Percentiles rank a stretch among this genome's conserved stretches.
phyloP scores from a whole-genome alignment of 108 stramenopile genomes.

The Asterionellopsis glacialis region DNA sequence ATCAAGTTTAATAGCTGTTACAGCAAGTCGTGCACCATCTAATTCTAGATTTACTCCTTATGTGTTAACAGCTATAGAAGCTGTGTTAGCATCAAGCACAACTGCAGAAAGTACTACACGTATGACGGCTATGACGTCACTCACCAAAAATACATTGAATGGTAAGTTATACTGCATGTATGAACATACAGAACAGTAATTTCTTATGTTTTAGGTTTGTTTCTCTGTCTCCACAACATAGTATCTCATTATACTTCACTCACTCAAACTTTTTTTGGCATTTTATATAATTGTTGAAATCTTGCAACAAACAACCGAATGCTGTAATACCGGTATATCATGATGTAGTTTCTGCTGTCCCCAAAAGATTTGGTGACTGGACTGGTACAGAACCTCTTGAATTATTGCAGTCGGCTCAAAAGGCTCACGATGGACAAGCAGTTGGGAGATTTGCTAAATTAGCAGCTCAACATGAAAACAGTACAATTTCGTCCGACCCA shows the following conservation, averaged over 20 bases:
- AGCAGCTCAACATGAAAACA: conserved; percentile 4
- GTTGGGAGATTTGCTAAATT: conserved; percentile 11
- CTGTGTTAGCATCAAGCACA: conserved; percentile 4
- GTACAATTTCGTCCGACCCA: conserved; percentile 1
- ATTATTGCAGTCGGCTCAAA: conserved; percentile 9
- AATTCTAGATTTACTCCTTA: conserved; percentile 8
- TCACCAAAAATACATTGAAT: too few relatives aligned
- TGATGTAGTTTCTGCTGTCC: neutral
- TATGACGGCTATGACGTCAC: neutral
- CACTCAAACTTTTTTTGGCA: too few relatives aligned
- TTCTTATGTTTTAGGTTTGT: neutral
- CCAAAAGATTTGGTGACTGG: conserved; percentile 9
- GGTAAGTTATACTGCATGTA: neutral
- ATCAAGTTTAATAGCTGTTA: conserved; percentile 5
- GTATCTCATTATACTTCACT: neutral
- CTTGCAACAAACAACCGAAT: too few relatives aligned
- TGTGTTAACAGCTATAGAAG: conserved; percentile 8
- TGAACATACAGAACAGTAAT: neutral
- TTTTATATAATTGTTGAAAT: too few relatives aligned
- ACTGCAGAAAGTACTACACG: neutral
- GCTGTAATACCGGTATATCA: too few relatives aligned
- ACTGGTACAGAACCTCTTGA: conserved; percentile 18
- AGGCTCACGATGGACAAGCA: conserved; percentile 5
- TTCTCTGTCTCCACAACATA: neutral
- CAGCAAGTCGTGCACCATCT: conserved; percentile 16